Evolutionary conservation across 108 stramenopile genomes (phyloP), one percentile per base, ranked within the genome.

Genomic region (Mayamaea pseudoterrestris): DNA sequence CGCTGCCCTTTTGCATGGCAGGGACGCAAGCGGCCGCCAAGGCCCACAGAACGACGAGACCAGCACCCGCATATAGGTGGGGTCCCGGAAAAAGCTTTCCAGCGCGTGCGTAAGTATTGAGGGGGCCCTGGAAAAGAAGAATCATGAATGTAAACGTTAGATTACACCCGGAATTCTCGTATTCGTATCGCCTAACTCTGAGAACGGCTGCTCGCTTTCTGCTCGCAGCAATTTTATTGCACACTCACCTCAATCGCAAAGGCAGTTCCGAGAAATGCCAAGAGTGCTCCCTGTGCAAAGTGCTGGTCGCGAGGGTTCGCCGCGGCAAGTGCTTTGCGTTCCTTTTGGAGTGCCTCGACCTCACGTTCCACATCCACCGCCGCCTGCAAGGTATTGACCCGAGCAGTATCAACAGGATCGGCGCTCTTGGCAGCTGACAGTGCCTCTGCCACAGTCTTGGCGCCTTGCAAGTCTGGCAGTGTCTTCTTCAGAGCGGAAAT

Each of bases 21-120:
- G 94, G 96, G 26, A 95, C 90, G 49, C 78, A 71, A 1, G 92
- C 60, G 5, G 81, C 90, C 1, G 93, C 88, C 30, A 81, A 65
- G 12, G 90, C 89, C 96, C 96, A 97, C 14, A 94, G 63, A 14
- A 84, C 78, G 2, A 94, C 92, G 5, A 95, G 70, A 18, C 85
- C 96, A 39, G 93, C 94, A 21, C 96, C 96, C 23, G 93, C 96
- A 47, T 97, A 97, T 12, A 97, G 71, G 61, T 97, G 96, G 28
- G 96, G 93, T 13, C 96, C 96, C 23, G 96, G 96, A 57, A 95
- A 97, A 23, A 97, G 88, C 63, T 97, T 94, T 54, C 93, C 93
- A 18, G 96, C 87, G 30, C 96, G 78, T 3, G 90, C 84, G 60
- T 87, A 97, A 13, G 96, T 97, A 68, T 97, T 97, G 32, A 95